Evolutionary conservation across 2,329 filamentous ascomycete genomes (phyloP), one percentile per base, ranked within the genome.

Genomic region (Sporothrix mexicana): DNA sequence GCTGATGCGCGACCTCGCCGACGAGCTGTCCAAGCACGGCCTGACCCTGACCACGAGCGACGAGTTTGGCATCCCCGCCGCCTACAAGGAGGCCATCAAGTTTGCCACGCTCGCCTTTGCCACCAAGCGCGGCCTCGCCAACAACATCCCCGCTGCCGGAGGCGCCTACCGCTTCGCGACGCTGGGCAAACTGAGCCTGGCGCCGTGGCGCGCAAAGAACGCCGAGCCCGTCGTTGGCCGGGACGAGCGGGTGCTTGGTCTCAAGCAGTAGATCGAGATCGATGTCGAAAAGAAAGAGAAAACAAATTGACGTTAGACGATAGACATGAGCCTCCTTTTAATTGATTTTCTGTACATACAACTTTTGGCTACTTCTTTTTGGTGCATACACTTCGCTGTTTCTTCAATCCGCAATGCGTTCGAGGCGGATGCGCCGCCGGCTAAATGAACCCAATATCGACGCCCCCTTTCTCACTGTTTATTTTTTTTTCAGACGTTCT

Each of bases 81-180:
- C 77, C 15, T 80, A 77, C 74, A 79, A 79, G 70, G 78, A 80
- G 71, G 79, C 25, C 55, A 59, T 59, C 55, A 36, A 59, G 25
- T 59, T 59, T 15, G 55, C 55, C 2, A 79, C 78, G 1, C 74
- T 80, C n/a, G 79, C 76, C 0, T 80, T 78, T 66, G 75, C 78
- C 6, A 75, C 70, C 62, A 79, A 78, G 73, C 55, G 74, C 30
- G 55, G 72, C 12, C 73, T 79, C 7, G 78, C 78, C 10, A 79
- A 79, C 73, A 79, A 79, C 51, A 79, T 79, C 43, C 79, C 78
- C 8, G 76, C 77, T 3, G 77, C 78, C 5, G 74, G 77, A 5
- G 79, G 78, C 10, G 79, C 78, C n/a, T 74, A 71, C 7, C 75
- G 72, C 13, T 79, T 75, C 73, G 79, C 78, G 9, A 73, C 79